phyloP scores from a whole-genome alignment of 73 alveolate species.

The Tetrahymena borealis region DNA sequence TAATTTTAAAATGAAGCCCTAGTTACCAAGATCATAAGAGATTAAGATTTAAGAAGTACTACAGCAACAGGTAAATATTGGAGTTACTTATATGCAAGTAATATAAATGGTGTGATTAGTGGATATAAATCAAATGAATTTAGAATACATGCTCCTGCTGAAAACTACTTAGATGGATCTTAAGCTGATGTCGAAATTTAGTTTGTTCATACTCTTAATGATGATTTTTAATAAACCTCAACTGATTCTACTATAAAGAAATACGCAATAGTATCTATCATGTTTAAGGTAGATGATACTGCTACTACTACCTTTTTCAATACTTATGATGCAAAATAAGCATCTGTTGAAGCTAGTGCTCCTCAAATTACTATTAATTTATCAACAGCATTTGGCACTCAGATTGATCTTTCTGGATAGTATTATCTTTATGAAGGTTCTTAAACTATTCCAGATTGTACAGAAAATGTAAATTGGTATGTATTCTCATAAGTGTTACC shows the following conservation, averaged over 20 bases:
- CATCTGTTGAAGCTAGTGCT: not conserved
- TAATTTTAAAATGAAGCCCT: not conserved
- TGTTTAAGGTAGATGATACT: not conserved
- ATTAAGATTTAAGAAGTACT: not conserved
- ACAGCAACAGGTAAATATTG: not conserved
- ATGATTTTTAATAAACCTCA: not conserved
- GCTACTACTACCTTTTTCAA: not conserved
- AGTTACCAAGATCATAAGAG: not conserved
- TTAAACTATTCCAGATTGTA: not conserved
- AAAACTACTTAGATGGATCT: not conserved
- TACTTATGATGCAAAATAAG: not conserved
- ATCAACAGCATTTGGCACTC: not conserved
- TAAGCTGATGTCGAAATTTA: not conserved
- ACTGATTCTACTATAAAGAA: not conserved
- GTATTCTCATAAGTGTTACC: not conserved
- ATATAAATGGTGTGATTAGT: not conserved
- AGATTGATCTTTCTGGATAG: not conserved
- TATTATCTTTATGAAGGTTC: not conserved
- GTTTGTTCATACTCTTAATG: not conserved
- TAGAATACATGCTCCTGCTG: not conserved
- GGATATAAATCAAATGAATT: not conserved
- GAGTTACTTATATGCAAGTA: not conserved
- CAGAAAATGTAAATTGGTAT: not conserved
- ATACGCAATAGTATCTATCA: not conserved
- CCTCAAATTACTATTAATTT: not conserved